Percentiles rank a stretch among this genome's conserved stretches.
These are phyloP conservation scores for Claviceps purpurea DNA, from an alignment of 2,329 filamentous ascomycete genomes.

Conservation along the genomic window DNA sequence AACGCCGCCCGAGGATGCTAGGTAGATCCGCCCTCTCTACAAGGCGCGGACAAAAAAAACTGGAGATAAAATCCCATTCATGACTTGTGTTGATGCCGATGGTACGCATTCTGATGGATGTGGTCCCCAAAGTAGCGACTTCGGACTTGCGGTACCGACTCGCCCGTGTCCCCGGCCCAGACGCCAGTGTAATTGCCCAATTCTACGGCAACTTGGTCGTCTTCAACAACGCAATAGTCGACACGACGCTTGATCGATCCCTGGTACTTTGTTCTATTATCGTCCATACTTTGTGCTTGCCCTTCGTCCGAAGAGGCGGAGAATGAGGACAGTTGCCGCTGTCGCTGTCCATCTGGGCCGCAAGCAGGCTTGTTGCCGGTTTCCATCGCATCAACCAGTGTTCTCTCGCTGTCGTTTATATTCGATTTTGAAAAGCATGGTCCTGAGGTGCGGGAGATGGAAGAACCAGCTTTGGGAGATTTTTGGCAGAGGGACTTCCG, in stretches of 20 bases:
- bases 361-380: neutral
- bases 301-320: neutral
- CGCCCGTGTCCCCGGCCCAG: slow-evolving; percentile 8
- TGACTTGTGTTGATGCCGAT: neutral
- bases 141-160: slow-evolving; percentile 6
- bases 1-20: neutral
- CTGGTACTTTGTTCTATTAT: neutral
- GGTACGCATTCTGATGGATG: slow-evolving; percentile 8
- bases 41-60: neutral
- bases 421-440: neutral
- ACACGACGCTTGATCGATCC: slow-evolving; percentile 7
- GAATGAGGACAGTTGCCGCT: neutral
- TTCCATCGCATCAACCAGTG: slow-evolving; percentile 2
- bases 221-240: slow-evolving; percentile 7
- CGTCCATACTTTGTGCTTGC: neutral
- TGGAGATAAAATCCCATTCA: neutral
- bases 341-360: neutral
- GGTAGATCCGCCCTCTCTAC: neutral
- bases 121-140: slow-evolving; percentile 11
- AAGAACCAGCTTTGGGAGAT: neutral
- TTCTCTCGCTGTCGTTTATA: slow-evolving; percentile 6
- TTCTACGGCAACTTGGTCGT: slow-evolving; percentile 1
- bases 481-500: neutral
- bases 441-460: neutral
- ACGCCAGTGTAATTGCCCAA: slow-evolving; percentile 12